phyloP scores from a whole-genome alignment of 371 early-diverging fungal genomes.

The Mortierella sp. region DNA sequence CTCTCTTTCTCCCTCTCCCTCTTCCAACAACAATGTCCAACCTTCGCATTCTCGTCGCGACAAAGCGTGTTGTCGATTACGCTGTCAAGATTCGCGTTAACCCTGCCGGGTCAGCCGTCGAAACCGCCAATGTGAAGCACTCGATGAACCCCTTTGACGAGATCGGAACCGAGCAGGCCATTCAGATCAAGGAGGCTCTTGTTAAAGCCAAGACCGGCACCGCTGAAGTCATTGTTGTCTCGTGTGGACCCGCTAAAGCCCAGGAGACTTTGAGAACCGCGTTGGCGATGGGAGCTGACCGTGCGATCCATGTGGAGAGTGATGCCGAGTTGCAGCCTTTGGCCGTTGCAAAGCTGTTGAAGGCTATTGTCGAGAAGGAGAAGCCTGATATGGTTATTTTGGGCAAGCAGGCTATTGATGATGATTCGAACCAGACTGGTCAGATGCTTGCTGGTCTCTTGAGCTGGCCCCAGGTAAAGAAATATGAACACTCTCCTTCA shows the following conservation, averaged over 20 bases:
- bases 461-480: constrained; percentile 91
- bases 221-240: constrained; percentile 92
- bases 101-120: constrained; percentile 90
- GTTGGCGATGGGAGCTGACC: constrained; percentile 99
- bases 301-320: constrained; percentile 95
- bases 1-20: background rate
- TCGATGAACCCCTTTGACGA: constrained; percentile 99
- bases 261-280: constrained; percentile 97
- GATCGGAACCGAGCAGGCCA: constrained; percentile 98
- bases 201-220: constrained; percentile 73
- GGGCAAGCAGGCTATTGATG: constrained; percentile 99
- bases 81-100: constrained; percentile 98
- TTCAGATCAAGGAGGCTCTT: constrained; percentile 90
- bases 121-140: constrained; percentile 95
- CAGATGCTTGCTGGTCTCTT: constrained; percentile 98
- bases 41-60: constrained; percentile 90
- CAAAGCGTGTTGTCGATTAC: constrained; percentile 98
- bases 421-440: constrained; percentile 97
- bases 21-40: constrained; percentile 31
- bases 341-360: constrained; percentile 94
- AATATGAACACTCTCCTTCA: background rate
- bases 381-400: constrained; percentile 95
- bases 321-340: constrained; percentile 87
- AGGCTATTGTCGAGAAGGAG: constrained; percentile 90
- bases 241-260: constrained; percentile 92